phyloP scores from a whole-genome alignment of 768 basidiomycete genomes.

The Leccinum olivaceopallidum region DNA sequence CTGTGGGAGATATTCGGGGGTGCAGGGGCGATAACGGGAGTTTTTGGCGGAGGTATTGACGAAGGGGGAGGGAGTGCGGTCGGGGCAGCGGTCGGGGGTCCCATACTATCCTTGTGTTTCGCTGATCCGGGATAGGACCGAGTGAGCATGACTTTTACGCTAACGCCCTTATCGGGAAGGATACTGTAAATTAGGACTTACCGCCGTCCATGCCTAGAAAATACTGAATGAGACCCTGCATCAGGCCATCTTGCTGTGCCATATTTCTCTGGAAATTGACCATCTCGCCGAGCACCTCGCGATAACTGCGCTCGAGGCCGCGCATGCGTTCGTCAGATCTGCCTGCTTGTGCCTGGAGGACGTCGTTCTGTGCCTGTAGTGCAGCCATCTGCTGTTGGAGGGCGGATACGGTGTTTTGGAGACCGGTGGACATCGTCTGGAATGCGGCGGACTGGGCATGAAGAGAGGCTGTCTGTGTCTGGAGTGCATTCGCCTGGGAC shows the following conservation, averaged over 20 bases:
- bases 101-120: conserved; percentile 26
- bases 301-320: conserved; percentile 62
- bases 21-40: conserved; percentile 15
- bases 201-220: conserved; percentile 71
- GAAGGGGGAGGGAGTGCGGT: conserved; percentile 12
- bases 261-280: conserved; percentile 70
- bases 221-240: conserved; percentile 81
- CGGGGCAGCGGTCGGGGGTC: conserved; percentile 13
- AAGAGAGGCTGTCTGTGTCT: conserved; percentile 33
- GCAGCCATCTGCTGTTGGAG: conserved; percentile 32
- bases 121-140: conserved; percentile 9
- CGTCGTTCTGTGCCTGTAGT: conserved; percentile 31
- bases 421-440: conserved; percentile 31
- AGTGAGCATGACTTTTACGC: conserved; percentile 7
- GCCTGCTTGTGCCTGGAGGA: conserved; percentile 31
- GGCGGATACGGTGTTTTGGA: conserved; percentile 27
- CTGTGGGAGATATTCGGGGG: conserved; percentile 22
- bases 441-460: conserved; percentile 37
- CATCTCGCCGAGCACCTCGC: conserved; percentile 69
- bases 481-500: conserved; percentile 30
- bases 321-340: conserved; percentile 53
- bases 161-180: background rate
- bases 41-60: conserved; percentile 18
- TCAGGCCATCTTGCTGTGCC: conserved; percentile 82
- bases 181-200: conserved; percentile 29